Evolutionary conservation across 805 yeast species (phyloP), one percentile per base, ranked within the genome.

Genomic region (Henningerozyma blattae): DNA sequence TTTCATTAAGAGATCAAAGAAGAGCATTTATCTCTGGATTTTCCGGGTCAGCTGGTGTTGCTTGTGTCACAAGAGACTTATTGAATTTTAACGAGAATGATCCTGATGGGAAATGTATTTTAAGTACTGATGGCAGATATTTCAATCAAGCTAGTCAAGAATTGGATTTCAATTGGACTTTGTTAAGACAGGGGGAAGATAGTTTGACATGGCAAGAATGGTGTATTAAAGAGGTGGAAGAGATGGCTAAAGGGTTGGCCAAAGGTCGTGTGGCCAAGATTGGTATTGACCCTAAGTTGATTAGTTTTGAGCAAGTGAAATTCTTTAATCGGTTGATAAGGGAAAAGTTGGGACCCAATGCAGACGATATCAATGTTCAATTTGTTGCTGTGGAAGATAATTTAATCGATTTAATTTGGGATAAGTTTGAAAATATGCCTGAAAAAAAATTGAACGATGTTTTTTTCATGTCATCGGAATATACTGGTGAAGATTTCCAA

Each of bases 121-220:
- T 91, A 33, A 75, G 94, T 7, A 91, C 98, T 0, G 98, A 91
- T 58, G 97, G 97, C 2, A 68, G 98, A 43, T 91, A 91, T 61
- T 91, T 85, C 56, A 64, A 83, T 38, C 98, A 91, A 59, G 97
- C 97, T 1, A 73, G 70, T 16, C 72, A 77, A 37, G 91, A 91
- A 59, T 62, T 91, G 35, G 93, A 84, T 52, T 49, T 58, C 26
- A 75, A 75, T 48, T 91, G 97, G 97, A 57, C 60, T 2, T 59
- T 91, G 30, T 65, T 91, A 39, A 86, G 80, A 50, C 93, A 79
- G 53, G 94, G 94, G 4, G 66, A 70, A n/a, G 81, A 77, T 22
- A 70, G 70, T 26, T 72, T 77, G 12, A 64, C 79, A 5, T 89
- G 97, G 97, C 74, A 74, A 40, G 75, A 77, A 34, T 91, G 85